Conservation (phyloP, 495 filamentous ascomycete genomes). For the Cercophora scortea region DNA sequence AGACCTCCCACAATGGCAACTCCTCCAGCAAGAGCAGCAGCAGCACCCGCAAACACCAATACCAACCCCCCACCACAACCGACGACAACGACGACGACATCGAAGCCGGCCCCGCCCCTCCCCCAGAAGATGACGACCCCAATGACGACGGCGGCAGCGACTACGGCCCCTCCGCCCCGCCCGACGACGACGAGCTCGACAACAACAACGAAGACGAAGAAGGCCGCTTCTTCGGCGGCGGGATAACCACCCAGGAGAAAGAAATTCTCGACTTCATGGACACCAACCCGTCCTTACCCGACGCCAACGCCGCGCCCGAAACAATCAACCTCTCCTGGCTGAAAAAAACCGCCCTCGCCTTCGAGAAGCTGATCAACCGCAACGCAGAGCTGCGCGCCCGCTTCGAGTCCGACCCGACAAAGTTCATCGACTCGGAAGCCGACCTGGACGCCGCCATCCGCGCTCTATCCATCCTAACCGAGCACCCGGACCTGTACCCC, state of each 20-base stretch:
- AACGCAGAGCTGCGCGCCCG: conserved; percentile 91
- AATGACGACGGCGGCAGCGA: conserved; percentile 46
- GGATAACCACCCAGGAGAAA: conserved; percentile 70
- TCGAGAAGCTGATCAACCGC: conserved; percentile 84
- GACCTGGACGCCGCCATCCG: conserved; percentile 89
- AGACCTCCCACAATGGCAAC: conserved; percentile 52
- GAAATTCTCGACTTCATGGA: conserved; percentile 86
- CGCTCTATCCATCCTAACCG: conserved; percentile 75
- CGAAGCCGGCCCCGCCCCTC: conserved; percentile 39
- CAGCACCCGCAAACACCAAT: conserved; percentile 21
- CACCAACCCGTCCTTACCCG: conserved; percentile 45
- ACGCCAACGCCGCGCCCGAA: conserved; percentile 48
- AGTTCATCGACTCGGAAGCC: conserved; percentile 69
- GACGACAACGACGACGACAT: conserved; percentile 47
- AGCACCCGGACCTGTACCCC: conserved; percentile 76
- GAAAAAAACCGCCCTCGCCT: conserved; percentile 69
- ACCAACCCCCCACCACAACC: background rate
- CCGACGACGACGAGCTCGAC: conserved; percentile 30
- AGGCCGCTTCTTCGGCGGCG: conserved; percentile 91
- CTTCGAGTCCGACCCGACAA: conserved; percentile 75
- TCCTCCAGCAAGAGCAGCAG: too few relatives aligned
- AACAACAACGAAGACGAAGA: conserved; percentile 57
- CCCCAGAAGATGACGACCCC: conserved; percentile 28
- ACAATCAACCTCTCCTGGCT: conserved; percentile 83
- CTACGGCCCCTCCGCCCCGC: conserved; percentile 64